Evolutionary conservation across 306 rosid genomes (phyloP), one percentile per base, ranked within the genome.

Genomic region (Geum urbanum): DNA sequence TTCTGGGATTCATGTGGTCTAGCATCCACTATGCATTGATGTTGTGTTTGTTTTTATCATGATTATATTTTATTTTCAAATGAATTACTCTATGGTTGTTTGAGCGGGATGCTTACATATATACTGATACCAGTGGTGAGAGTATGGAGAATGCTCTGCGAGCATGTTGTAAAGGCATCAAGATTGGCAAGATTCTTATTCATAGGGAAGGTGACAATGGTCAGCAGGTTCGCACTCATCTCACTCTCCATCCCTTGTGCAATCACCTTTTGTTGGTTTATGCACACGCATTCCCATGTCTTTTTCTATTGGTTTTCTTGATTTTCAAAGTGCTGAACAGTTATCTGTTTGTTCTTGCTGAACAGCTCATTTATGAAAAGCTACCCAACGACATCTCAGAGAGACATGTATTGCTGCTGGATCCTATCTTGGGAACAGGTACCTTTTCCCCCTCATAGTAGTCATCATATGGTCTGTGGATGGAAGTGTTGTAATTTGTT

Each of bases 191-290:
- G 81, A 95, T 91, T 83, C 97, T 95, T 77, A 95, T 95, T 80
- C 99, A 95, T 75, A 87, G 99, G 80, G 99, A 91, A 86, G 99
- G 99, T 56, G 99, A 89, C 80, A 91, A 95, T n/a, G 97, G 99
- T 62, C 95, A 89, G 79, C 96, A 95, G 91, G 99, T 95, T 72
- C 57, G 86, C 82, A 67, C 63, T 78, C 72, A 15, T 59, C 50
- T 76, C 43, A 69, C 35, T 46, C 51, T 66, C 57, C 10, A 19
- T 49, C 44, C 18, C 6, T 58, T 14, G 15, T 66, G 39, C 66
- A 12, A 19, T 7, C 1, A 15, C 65, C 0, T 5, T 16, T 3
- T n/a, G n/a, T 59, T 44, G 64, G n/a, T 24, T 15, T 24, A 13
- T 39, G 40, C 13, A 15, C 20, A 68, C 16, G 5, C 20, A 69